phyloP scores from a whole-genome alignment of 2,329 filamentous ascomycete genomes.

The Alternaria sp. region DNA sequence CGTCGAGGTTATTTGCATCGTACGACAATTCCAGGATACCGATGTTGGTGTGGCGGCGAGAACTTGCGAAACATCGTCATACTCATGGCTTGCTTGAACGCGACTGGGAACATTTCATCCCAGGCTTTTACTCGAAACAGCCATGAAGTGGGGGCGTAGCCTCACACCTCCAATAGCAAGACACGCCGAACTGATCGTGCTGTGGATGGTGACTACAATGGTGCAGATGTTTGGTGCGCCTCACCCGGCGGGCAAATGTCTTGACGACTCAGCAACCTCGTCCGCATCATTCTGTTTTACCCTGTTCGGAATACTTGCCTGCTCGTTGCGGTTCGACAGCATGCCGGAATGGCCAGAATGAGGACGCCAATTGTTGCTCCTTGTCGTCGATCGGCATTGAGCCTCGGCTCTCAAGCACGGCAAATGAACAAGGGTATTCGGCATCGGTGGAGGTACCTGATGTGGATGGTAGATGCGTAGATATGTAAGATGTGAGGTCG shows the following conservation, averaged over 20 bases:
- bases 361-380: not conserved
- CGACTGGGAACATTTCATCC: not conserved
- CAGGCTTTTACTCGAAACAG: conserved; percentile 1
- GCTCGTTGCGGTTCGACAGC: not conserved
- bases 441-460: not conserved
- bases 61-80: not conserved
- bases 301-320: not conserved
- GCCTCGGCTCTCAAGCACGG: not conserved
- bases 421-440: not conserved
- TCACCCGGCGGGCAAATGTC: not conserved
- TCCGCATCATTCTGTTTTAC: not conserved
- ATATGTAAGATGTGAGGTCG: not conserved
- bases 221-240: not conserved
- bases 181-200: not conserved
- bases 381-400: conserved; percentile 1
- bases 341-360: not conserved
- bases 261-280: not conserved
- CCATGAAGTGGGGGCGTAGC: not conserved
- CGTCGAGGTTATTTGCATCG: not conserved
- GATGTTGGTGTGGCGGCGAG: not conserved
- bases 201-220: not conserved
- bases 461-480: not conserved
- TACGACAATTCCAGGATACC: not conserved
- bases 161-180: not conserved
- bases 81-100: not conserved